Base-by-base conservation (phyloP, 257 asterid genomes). In the Nicotiana noctiflora region DNA sequence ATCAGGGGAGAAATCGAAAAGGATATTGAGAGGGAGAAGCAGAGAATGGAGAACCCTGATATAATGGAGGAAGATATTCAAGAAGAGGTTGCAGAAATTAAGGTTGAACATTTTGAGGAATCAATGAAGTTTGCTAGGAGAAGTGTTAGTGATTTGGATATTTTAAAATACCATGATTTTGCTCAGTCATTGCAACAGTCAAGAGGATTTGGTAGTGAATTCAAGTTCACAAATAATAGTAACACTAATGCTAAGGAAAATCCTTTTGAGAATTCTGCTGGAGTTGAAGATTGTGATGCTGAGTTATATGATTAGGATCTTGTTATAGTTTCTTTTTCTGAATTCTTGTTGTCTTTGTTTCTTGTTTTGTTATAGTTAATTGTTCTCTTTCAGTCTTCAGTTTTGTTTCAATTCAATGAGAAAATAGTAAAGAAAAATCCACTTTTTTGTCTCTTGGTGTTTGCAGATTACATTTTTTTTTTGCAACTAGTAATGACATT, bases 131-230 rank as follows among this genome's bases (percentile, higher is more conserved):
- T 19, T 14, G 91, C 94, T 7, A 91, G 94, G 52, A 87, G 92
- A 79, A 90, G 94, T 82, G 94, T 90, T 53, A 85, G 94, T 31
- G 91, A 89, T 51, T 89, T 92, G 81, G 92, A 90, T 59, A 87
- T 90, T 27, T 89, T 90, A 82, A 90, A 90, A 79, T 90, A 90
- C 83, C 90, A 89, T 88, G 88, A 92, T 2, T 90, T 90, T 81
- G 94, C 92, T 15, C 91, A 89, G 89, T 89, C 94, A 51, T 83
- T 90, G 89, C 94, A 90, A 83, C 92, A 90, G 81, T 89, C 92
- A 5, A 88, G 94, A 10, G 94, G 92, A 6, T 90, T 90, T 31
- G 91, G 92, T 34, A 68, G 86, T 1, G 90, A 89, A 52, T 90
- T 89, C 70, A 87, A 88, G 60, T 90, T 90, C 29, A 77, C 91